A percentile compares a stretch with the other conserved stretches of the same genome.
phyloP scores from a whole-genome alignment of 2,329 filamentous ascomycete species.

The Zalaria obscura region DNA sequence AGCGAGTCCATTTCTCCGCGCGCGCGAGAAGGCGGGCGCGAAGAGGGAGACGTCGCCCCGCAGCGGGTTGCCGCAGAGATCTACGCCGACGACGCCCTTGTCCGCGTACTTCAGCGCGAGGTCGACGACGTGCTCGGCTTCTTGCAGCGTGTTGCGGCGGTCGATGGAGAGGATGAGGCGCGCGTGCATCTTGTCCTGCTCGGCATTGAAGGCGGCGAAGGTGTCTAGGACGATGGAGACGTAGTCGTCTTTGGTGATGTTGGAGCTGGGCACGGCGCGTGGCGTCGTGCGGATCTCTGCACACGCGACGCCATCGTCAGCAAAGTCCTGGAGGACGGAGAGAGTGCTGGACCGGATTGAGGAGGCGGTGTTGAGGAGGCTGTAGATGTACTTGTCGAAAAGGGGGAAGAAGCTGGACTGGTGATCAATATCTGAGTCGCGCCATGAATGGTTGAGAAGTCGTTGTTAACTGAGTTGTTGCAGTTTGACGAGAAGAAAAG shows the following conservation, averaged over 20 bases:
- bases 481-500: neutral
- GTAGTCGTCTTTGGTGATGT: conserved; percentile 49
- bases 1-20: conserved; percentile 40
- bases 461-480: neutral
- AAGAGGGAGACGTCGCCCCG: conserved; percentile 48
- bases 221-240: conserved; percentile 50
- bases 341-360: conserved; percentile 44
- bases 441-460: no score
- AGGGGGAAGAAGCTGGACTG: conserved; percentile 52
- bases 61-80: conserved; percentile 65
- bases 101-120: conserved; percentile 43
- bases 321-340: conserved; percentile 52
- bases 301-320: conserved; percentile 58
- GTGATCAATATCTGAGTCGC: no score
- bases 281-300: conserved; percentile 73
- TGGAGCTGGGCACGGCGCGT: conserved; percentile 40
- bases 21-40: conserved; percentile 42
- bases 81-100: conserved; percentile 54
- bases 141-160: conserved; percentile 42
- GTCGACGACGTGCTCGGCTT: conserved; percentile 49
- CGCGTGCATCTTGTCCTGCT: conserved; percentile 35
- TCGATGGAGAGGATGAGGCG: conserved; percentile 64
- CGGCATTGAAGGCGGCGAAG: conserved; percentile 39
- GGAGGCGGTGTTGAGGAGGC: conserved; percentile 48
- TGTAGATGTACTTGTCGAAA: conserved; percentile 69